A percentile compares a stretch with the other conserved stretches of the same genome.
These are phyloP conservation scores for Eucalyptus caleyi DNA, from an alignment of 345 rosid genomes.

Conservation along the genomic window DNA sequence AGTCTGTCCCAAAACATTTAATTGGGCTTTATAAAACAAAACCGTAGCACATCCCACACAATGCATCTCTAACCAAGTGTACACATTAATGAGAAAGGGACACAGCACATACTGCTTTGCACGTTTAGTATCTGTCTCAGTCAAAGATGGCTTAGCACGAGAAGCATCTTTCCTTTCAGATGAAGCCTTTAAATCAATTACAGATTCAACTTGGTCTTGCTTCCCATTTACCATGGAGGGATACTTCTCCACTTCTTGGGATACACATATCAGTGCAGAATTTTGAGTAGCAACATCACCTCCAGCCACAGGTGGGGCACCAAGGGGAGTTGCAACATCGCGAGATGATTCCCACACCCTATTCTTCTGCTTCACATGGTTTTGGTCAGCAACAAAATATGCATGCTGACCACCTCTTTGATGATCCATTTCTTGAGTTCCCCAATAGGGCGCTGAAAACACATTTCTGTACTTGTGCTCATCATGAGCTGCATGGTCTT, in stretches of 20 bases:
- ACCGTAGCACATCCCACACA: not conserved
- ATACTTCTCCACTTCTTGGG: conserved; percentile 2
- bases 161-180: conserved; percentile 49
- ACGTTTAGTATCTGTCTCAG: conserved; percentile 64
- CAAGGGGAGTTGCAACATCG: not conserved
- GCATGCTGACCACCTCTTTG: conserved; percentile 17
- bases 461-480: conserved; percentile 3
- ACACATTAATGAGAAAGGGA: not conserved
- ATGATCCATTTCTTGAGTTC: conserved; percentile 22
- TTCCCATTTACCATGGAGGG: conserved; percentile 4
- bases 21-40: not conserved
- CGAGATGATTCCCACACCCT: conserved; percentile 4
- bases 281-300: conserved; percentile 1
- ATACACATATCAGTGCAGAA: not conserved
- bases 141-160: conserved; percentile 19
- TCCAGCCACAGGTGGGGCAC: not conserved
- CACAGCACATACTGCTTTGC: conserved; percentile 77
- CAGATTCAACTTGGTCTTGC: conserved; percentile 2
- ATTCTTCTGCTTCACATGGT: conserved; percentile 1
- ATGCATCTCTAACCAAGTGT: not conserved
- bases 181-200: conserved; percentile 17
- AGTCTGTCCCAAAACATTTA: not conserved
- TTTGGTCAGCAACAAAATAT: not conserved
- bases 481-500: conserved; percentile 1
- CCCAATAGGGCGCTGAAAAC: conserved; percentile 25